phyloP scores from a whole-genome alignment of 73 alveolate genomes.

The Paramecium sexaurelia region DNA sequence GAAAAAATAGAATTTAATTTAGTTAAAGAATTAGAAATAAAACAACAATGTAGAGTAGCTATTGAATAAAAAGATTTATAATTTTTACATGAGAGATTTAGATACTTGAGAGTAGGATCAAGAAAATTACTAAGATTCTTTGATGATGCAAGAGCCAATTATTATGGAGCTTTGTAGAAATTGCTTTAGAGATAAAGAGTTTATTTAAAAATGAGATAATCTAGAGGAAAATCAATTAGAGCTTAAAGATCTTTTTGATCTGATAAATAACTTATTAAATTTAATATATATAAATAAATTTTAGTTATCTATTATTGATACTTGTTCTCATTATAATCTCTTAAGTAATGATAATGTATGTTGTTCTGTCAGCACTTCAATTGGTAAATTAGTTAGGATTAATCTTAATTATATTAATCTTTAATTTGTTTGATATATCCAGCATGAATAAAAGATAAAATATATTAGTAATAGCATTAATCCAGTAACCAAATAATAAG shows the following conservation, averaged over 20 bases:
- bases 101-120: constrained; percentile 24
- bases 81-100: background rate
- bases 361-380: constrained; percentile 14
- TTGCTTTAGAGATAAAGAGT: constrained; percentile 5
- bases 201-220: background rate
- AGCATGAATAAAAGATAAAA: background rate
- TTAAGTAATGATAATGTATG: constrained; percentile 12
- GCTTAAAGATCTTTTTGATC: constrained; percentile 6
- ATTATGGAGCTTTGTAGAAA: background rate
- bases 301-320: background rate
- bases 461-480: background rate
- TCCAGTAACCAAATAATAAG: background rate
- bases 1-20: constrained; percentile 36
- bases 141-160: background rate
- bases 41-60: background rate
- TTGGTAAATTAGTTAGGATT: constrained; percentile 4
- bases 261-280: background rate
- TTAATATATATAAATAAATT: background rate
- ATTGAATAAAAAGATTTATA: constrained; percentile 16
- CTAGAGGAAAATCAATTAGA: background rate
- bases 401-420: constrained; percentile 30
- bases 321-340: background rate
- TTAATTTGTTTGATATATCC: background rate
- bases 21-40: constrained; percentile 6
- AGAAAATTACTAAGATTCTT: constrained; percentile 33